A percentile compares a stretch with the other conserved stretches of the same genome.
These are phyloP conservation scores for Stramenopiles sp. DNA, from an alignment of 352 stramenopile species.

Conservation along the genomic window DNA sequence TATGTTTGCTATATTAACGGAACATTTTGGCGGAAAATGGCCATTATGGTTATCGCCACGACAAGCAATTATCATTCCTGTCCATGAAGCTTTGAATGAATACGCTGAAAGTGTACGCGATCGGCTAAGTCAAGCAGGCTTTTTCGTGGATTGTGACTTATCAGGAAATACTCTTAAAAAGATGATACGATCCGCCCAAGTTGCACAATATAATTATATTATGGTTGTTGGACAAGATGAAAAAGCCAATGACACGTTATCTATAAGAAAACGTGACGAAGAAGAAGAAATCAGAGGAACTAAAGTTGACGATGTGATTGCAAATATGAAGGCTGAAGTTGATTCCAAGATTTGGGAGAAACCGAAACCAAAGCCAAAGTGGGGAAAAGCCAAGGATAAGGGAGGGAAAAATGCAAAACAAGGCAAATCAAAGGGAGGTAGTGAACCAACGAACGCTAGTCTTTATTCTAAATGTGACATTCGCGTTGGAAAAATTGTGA, in stretches of 20 bases:
- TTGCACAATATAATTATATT: slow-evolving; percentile 96
- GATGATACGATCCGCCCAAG: slow-evolving; percentile 87
- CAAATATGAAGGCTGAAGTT: background rate
- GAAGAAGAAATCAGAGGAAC: background rate
- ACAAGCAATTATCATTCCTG: slow-evolving; percentile 79
- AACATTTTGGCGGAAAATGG: slow-evolving; percentile 96
- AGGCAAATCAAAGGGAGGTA: slow-evolving; percentile 27
- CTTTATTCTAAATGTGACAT: slow-evolving; percentile 62
- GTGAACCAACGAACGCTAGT: slow-evolving; percentile 24
- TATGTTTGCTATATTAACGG: slow-evolving; percentile 89
- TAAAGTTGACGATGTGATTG: background rate
- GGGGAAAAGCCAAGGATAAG: slow-evolving; percentile 28
- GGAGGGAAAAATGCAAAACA: slow-evolving; percentile 18
- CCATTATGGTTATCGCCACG: slow-evolving; percentile 91
- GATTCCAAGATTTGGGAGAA: background rate
- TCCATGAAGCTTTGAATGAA: slow-evolving; percentile 74
- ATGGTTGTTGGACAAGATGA: slow-evolving; percentile 62
- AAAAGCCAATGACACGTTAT: background rate
- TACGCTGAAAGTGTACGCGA: slow-evolving; percentile 78
- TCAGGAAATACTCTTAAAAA: slow-evolving; percentile 90
- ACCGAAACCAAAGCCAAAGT: background rate
- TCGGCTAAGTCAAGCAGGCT: slow-evolving; percentile 66
- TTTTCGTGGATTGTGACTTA: slow-evolving; percentile 86
- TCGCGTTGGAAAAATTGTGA: slow-evolving; percentile 59
- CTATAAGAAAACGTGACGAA: background rate